Base-by-base conservation (phyloP, 768 basidiomycete genomes). In the Lyophyllum decastes region DNA sequence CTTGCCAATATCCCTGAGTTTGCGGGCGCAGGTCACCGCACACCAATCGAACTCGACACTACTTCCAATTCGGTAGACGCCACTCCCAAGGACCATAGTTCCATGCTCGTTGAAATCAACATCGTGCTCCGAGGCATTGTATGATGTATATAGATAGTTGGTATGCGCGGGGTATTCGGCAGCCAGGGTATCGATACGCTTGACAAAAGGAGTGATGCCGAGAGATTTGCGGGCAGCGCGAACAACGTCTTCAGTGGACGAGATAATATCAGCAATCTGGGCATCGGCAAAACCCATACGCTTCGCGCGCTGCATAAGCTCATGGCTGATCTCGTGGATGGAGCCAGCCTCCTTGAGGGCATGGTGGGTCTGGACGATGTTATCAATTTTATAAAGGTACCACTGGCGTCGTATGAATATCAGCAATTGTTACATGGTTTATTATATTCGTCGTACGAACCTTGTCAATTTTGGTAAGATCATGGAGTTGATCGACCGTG, bases 41-140 rank as follows among this genome's bases (percentile, higher is more conserved):
- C 97, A 99, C 97, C 97, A 99, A 72, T 99, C 97, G 71, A 99
- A 99, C 79, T 99, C 97, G 69, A 99, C 97, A 62, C 92, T 95
- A 73, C 91, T 94, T 46, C 97, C 97, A 64, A 99, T 98, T 58
- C 97, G 89, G 76, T 99, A 98, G 21, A 99, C 97, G 65, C 97
- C 97, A 58, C 90, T 93, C 24, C 97, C 97, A 22, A 98, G 87
- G 22, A 99, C 96, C 93, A 98, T 97, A n/a, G 95, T 98, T 43
- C 97, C 97, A 63, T 97, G 86, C 65, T 98, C 96, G 67, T 95
- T 81, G 69, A 98, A 98, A 21, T 92, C 85, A 70, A 99, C 89
- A 66, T 99, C 97, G 64, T 99, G 97, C 60, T 89, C 85, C 0
- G 93, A 90, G 2, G 95, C 97, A 66, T 98, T 98, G 81, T 98